These are phyloP conservation scores for Opeltia flavorubescens DNA, from an alignment of 495 filamentous ascomycete species.

Conservation along the genomic window DNA sequence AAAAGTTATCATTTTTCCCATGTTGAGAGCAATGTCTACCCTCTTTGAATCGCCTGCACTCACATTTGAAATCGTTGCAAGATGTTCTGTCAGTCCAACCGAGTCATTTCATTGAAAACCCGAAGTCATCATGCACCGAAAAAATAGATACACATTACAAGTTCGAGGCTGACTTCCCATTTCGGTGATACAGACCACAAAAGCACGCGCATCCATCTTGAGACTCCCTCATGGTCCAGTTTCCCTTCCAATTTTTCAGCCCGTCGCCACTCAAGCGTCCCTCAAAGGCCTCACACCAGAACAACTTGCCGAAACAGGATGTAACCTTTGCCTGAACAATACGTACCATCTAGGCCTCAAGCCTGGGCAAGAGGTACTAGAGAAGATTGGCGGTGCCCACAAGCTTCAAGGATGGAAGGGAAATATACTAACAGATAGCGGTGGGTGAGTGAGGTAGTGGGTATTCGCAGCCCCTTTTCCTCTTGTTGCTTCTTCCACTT, in stretches of 20 bases:
- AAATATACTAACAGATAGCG: constrained; percentile 93
- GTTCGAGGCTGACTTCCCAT: not conserved
- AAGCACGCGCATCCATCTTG: constrained; percentile 83
- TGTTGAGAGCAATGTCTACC: constrained; percentile 2
- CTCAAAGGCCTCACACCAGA: constrained; percentile 89
- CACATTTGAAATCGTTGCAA: constrained; percentile 63
- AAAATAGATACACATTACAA: not conserved
- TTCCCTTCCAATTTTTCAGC: constrained; percentile 89
- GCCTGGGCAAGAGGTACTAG: constrained; percentile 77
- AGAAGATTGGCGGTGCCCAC: constrained; percentile 81
- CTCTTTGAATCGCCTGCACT: constrained; percentile 55
- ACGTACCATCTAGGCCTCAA: constrained; percentile 94
- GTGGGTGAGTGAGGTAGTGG: constrained; percentile 53
- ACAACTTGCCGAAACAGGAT: constrained; percentile 77
- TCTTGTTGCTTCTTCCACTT: not conserved
- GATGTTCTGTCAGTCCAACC: constrained; percentile 56
- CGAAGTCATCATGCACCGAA: not conserved
- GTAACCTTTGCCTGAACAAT: constrained; percentile 87
- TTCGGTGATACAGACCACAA: constrained; percentile 54
- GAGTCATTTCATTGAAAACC: not conserved
- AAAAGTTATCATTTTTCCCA: not conserved
- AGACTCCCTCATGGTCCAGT: constrained; percentile 86
- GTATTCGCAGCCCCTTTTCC: not conserved
- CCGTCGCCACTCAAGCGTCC: constrained; percentile 93
- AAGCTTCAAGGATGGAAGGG: constrained; percentile 87